Conservation (phyloP, 2,329 filamentous ascomycete genomes). For the Neofusicoccum laricinum region DNA sequence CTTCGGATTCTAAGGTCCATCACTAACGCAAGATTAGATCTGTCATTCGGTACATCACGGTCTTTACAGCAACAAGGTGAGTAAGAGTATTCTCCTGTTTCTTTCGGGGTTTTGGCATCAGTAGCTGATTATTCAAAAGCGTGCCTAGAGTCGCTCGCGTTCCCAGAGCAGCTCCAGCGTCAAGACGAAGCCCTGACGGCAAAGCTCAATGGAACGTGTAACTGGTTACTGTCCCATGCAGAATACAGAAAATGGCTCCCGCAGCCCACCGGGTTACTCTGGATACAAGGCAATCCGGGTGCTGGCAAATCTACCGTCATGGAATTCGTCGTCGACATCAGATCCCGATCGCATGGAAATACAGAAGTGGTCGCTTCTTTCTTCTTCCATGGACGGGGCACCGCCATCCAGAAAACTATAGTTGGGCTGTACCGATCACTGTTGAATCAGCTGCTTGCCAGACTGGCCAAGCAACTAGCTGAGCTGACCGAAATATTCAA, state of each 20-base stretch:
- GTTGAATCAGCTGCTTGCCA: background rate
- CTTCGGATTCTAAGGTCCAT: background rate
- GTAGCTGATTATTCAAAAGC: background rate
- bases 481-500: background rate
- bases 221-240: background rate
- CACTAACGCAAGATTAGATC: background rate
- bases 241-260: background rate
- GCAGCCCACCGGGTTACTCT: background rate
- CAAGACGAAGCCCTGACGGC: background rate
- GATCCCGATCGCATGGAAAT: background rate
- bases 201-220: background rate
- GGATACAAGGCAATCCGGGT: background rate
- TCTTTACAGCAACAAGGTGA: background rate
- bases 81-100: too few species aligned
- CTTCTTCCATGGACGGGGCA: background rate
- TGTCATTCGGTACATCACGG: background rate
- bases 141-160: background rate
- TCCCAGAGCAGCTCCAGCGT: background rate
- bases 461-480: background rate
- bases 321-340: background rate
- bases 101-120: too few species aligned
- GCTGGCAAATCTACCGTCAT: background rate
- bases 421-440: background rate
- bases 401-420: background rate
- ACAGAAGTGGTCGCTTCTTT: background rate